Evolutionary conservation across 1,284 basidiomycete species (phyloP).

Genomic region (Xerocomus cyaneibrunnescens): DNA sequence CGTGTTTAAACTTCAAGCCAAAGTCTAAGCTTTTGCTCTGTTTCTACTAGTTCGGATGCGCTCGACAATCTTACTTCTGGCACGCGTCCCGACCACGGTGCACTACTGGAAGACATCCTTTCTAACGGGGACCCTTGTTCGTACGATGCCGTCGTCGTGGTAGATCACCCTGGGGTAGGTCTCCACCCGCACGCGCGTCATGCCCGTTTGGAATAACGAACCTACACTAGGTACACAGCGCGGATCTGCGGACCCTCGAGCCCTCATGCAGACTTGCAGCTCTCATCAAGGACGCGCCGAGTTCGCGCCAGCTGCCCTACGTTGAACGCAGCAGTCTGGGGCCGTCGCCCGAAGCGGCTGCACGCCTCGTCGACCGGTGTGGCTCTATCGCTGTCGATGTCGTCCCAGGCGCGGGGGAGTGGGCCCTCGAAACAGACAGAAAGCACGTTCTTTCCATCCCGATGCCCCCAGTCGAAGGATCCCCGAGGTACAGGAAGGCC

Average conservation of each 20-base stretch:
- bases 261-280: constrained; percentile 49
- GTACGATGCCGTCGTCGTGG: constrained; percentile 61
- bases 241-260: constrained; percentile 61
- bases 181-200: background rate
- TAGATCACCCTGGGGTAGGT: constrained; percentile 69
- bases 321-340: constrained; percentile 38
- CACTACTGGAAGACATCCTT: constrained; percentile 43
- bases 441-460: constrained; percentile 60
- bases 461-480: constrained; percentile 51
- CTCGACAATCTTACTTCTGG: constrained; percentile 43
- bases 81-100: constrained; percentile 38
- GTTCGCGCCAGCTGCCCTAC: constrained; percentile 63
- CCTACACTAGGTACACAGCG: constrained; percentile 57
- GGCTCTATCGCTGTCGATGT: constrained; percentile 45
- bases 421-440: constrained; percentile 35
- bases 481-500: constrained; percentile 43
- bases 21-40: background rate
- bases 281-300: constrained; percentile 47
- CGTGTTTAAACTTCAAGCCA: background rate
- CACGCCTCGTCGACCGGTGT: constrained; percentile 51
- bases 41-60: constrained; percentile 42
- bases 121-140: constrained; percentile 51
- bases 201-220: constrained; percentile 1
- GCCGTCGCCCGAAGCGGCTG: constrained; percentile 38
- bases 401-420: constrained; percentile 37